Evolutionary conservation across 768 basidiomycete species (phyloP), one percentile per base, ranked within the genome.

Genomic region (Suillus fuscotomentosus): DNA sequence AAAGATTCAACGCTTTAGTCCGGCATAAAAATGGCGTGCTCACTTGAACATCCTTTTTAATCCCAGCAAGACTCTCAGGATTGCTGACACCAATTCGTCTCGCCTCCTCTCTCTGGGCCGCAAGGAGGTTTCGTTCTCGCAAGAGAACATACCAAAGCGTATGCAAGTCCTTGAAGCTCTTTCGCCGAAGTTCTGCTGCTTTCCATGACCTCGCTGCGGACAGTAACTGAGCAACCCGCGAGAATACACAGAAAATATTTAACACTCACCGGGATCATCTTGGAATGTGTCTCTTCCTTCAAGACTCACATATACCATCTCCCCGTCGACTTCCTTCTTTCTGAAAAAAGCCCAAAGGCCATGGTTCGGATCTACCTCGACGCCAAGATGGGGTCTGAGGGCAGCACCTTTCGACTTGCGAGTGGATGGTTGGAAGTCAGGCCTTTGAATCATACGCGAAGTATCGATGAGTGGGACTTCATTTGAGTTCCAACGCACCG

Each of bases 141-240:
- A 95, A 71, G 31, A 94, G 79, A 56, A 98, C 83, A 74, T 97
- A 98, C 97, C 97, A 99, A 43, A 99, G 82, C 10, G 88, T 91
- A 76, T 99, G 97, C 66, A 99, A 79, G 73, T 99, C 96, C 65
- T 86, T 85, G 81, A 99, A 99, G 67, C 88, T 92, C 77, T 98
- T 98, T 61, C 89, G 81, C 43, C 97, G 84, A 54, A 99, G 83
- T 72, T 99, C 97, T 11, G 86, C 82, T 8, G 95, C 89, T 61
- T 79, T 83, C 96, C 96, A 99, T 31, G 92, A 81, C 60, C 97
- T 87, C 47, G 95, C 97, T 96, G 71, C n/a, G 64, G 65, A 64
- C 64, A 39, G 36, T 51, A n/a, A 65, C 54, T 68, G 64, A 55
- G 36, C 43, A 59, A 17, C 20, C 48, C 42, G 60, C 27, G 34